Conservation (phyloP, 2,329 filamentous ascomycete species). For the Ilyonectria robusta region DNA sequence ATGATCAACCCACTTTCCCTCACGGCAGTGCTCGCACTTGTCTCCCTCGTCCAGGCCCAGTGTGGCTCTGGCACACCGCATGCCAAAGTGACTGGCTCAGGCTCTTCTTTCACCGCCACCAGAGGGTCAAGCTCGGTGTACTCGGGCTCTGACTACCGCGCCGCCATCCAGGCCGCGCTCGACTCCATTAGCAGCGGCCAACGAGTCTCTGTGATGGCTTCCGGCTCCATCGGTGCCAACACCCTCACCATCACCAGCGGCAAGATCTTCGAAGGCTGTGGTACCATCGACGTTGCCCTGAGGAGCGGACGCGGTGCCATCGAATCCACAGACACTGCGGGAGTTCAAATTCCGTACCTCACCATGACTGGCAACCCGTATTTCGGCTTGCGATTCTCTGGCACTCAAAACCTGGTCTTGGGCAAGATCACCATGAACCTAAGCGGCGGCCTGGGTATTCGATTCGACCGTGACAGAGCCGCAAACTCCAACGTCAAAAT, state of each 20-base stretch:
- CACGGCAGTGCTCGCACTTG: conserved; percentile 58
- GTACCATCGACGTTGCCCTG: conserved; percentile 64
- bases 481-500: conserved; percentile 68
- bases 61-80: conserved; percentile 64
- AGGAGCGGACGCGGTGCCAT: conserved; percentile 66
- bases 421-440: conserved; percentile 70
- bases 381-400: conserved; percentile 70
- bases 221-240: conserved; percentile 67
- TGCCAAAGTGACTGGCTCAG: conserved; percentile 63
- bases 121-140: conserved; percentile 63
- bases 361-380: conserved; percentile 71
- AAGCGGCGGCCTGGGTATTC: conserved; percentile 67
- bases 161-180: conserved; percentile 68
- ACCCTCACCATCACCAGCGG: conserved; percentile 66
- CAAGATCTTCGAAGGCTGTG: conserved; percentile 72
- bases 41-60: conserved; percentile 56
- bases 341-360: conserved; percentile 69
- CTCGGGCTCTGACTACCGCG: conserved; percentile 66
- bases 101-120: conserved; percentile 59
- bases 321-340: conserved; percentile 62
- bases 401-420: conserved; percentile 62
- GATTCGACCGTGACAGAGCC: conserved; percentile 69
- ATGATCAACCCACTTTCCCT: conserved; percentile 39
- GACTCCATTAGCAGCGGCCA: conserved; percentile 66
- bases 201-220: conserved; percentile 67